Evolutionary conservation across 371 early-diverging fungal genomes (phyloP), one percentile per base, ranked within the genome.

Genomic region (Rhizopus arrhizus): DNA sequence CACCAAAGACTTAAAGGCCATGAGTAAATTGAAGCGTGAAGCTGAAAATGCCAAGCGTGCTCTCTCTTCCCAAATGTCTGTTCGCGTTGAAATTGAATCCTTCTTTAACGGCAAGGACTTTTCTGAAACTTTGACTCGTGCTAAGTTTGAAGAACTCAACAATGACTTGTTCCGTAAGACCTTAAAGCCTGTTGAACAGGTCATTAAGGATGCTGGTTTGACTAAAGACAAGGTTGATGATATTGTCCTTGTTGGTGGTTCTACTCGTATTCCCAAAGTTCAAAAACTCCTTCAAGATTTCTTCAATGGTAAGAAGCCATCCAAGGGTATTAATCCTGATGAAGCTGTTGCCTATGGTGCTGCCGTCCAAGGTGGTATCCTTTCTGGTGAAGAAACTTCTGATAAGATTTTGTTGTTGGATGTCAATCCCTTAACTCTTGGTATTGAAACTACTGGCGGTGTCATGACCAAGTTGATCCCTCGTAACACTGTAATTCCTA

Each of bases 331-430:
- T 70, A 95, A 99, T 88, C 99, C 99, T 59, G 99, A 99, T 78
- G 98, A 98, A 79, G 99, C 99, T 69, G 99, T 99, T 55, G 99
- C 99, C 68, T 91, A 94, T 68, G 99, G 99, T 76, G 99, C 99
- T 66, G 97, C 99, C 61, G 90, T 99, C 66, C 99, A 99, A 78
- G 99, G 95, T 70, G 99, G 98, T 85, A 95, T 99, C 62, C 83
- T 99, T 50, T 86, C 94, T 68, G 98, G 98, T 68, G 91, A 92
- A 66, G 77, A 80, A 62, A 76, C 88, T 62, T 89, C 89, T 61
- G 89, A 92, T 74, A 86, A 87, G 72, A 86, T 93, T 40, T 84
- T 98, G 56, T 84, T 98, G 53, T 86, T 99, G 74, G 99, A 99
- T 85, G 99, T 99, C 59, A 94, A 94, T 68, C 97, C 99, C 34